Evolutionary conservation across 2,329 filamentous ascomycete species (phyloP).

Genomic region (Lachnellula hyalina): DNA sequence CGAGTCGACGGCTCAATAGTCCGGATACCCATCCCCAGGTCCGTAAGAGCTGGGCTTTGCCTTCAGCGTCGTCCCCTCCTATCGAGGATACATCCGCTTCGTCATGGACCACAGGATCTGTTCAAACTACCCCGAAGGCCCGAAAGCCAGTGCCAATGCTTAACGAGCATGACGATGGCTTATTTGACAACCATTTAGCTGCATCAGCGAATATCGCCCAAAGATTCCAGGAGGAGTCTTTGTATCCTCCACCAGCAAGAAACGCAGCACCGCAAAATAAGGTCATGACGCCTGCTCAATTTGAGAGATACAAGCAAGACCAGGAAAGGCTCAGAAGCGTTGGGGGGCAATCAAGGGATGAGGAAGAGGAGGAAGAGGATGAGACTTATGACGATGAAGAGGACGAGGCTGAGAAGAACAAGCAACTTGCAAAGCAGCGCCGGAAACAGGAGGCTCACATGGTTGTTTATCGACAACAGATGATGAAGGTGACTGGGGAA

Average conservation of each 20-base stretch:
- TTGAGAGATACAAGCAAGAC: constrained; percentile 74
- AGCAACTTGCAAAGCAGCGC: constrained; percentile 67
- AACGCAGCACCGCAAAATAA: constrained; percentile 53
- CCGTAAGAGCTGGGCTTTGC: constrained; percentile 27
- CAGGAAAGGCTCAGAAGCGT: constrained; percentile 55
- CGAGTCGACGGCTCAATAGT: constrained; percentile 25
- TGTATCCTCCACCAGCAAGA: constrained; percentile 7
- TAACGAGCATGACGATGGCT: constrained; percentile 21
- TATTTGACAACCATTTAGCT: constrained; percentile 28
- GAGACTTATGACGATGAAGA: constrained; percentile 67
- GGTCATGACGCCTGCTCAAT: constrained; percentile 86
- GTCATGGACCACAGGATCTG: constrained; percentile 18
- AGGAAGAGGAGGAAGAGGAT: constrained; percentile 59
- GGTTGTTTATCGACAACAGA: constrained; percentile 84
- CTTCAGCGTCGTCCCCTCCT: constrained; percentile 16
- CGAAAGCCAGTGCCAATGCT: constrained; percentile 13
- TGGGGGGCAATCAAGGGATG: constrained; percentile 40
- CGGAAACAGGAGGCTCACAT: constrained; percentile 87
- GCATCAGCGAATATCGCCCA: constrained; percentile 26
- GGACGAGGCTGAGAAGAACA: constrained; percentile 72
- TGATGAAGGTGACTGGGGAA: constrained; percentile 93
- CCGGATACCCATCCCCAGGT: constrained; percentile 16
- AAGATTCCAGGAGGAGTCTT: constrained; percentile 22
- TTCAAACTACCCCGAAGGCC: constrained; percentile 23
- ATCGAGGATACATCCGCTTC: constrained; percentile 15